Base-by-base conservation (phyloP, 306 rosid species). In the Trifolium subterraneum region DNA sequence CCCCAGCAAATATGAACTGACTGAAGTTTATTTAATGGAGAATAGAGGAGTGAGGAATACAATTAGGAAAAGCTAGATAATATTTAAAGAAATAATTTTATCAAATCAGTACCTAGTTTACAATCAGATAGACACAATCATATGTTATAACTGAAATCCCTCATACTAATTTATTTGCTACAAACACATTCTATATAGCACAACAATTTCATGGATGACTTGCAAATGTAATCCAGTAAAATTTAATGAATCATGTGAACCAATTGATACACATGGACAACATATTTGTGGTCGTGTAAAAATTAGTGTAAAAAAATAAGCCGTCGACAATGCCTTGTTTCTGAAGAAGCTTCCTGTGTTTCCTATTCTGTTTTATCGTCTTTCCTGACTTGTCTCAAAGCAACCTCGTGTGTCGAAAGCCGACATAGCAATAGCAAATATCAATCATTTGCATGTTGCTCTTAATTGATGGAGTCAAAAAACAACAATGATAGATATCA, bases 281-380 rank as follows among this genome's bases (percentile, higher is more conserved):
- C 77, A 85, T 68, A 69, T 59, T 64, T 18, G 77, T 39, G 84
- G 76, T 44, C 45, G 52, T 75, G 73, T 83, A 83, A 83, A 84
- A 85, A 55, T 80, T 76, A 69, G 70, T 79, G 75, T 77, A 59
- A 23, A 56, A 58, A 82, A 61, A 76, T 58, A 70, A 70, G 71
- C 58, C 50, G 38, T 48, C 45, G 73, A 74, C 47, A 78, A 68
- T 71, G 20, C 64, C 15, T 68, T 70, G 72, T 70, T 45, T 64
- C 71, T 45, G 70, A 66, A 82, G 76, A 73, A 64, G 74, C 2
- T 31, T 33, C 55, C 61, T 48, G 45, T 59, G 79, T 81, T 61
- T 42, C 64, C 70, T 78, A 20, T 65, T 75, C 35, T 73, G 71
- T 74, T 72, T 69, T 74, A 64, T 78, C 71, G 60, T 78, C 50